Percentiles rank a stretch among this genome's conserved stretches.
Evolutionary conservation across 495 filamentous ascomycete species (phyloP).

Genomic region (Mycothermus thermophilus): DNA sequence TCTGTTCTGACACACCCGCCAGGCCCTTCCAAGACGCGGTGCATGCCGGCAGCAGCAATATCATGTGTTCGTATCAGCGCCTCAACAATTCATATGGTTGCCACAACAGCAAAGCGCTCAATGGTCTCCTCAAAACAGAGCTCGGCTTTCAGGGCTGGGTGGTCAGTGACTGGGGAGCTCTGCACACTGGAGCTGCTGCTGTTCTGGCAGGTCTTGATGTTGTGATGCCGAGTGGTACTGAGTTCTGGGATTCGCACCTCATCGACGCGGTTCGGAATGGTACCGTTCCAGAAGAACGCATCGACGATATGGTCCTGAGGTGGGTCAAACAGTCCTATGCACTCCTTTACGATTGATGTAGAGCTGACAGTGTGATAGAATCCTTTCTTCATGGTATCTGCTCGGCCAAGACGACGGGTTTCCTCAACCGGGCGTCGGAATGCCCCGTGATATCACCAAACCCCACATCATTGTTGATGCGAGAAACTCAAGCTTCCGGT

Average conservation of each 20-base stretch:
- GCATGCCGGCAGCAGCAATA: conserved; percentile 42
- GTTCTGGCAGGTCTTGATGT: conserved; percentile 48
- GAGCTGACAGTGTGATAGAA: conserved; percentile 26
- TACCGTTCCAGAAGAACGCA: conserved; percentile 31
- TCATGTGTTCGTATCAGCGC: conserved; percentile 61
- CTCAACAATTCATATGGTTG: conserved; percentile 54
- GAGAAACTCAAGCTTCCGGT: conserved; percentile 27
- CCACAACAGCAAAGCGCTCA: conserved; percentile 46
- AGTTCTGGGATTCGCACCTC: conserved; percentile 26
- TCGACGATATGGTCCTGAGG: conserved; percentile 41
- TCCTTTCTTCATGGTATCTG: conserved; percentile 44
- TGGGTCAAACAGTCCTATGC: conserved; percentile 7
- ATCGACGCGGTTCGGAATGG: conserved; percentile 34
- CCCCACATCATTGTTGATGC: conserved; percentile 40
- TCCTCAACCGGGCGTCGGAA: conserved; percentile 31
- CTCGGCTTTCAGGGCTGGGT: conserved; percentile 50
- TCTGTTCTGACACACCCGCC: neutral
- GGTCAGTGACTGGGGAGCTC: conserved; percentile 50
- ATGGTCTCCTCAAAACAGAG: conserved; percentile 50
- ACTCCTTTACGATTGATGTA: neutral
- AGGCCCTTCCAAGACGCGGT: conserved; percentile 54
- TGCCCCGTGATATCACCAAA: conserved; percentile 36
- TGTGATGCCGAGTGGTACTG: conserved; percentile 41
- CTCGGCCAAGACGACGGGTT: conserved; percentile 40
- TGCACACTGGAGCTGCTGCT: conserved; percentile 40